Base-by-base conservation (phyloP, 176 grass and related monocot species). In the Cenchrus purpureus region DNA sequence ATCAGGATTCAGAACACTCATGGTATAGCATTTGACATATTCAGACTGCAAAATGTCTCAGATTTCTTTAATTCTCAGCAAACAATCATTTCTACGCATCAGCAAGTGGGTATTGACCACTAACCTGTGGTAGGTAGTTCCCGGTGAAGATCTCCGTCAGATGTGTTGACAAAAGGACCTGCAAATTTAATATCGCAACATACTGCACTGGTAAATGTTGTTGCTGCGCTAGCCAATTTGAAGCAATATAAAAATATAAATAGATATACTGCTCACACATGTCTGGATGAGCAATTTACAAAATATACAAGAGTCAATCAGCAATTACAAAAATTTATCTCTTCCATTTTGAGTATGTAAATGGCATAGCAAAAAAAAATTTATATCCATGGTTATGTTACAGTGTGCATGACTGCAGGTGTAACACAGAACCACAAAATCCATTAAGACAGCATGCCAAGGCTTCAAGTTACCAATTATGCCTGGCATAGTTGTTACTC, bases 131-230 rank as follows among this genome's bases (percentile, higher is more conserved):
- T 86, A 98, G 82, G 73, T 89, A 93, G 69, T 88, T 93, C 71
- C 89, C 86, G 3, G 88, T 85, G 78, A 98, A 92, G 51, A 98
- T 94, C 77, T 95, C 93, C 14, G 89, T 87, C 89, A 98, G 87
- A 93, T 98, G 96, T 87, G 96, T 95, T 76, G 93, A 93, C 63
- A 98, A 87, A 48, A 98, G 91, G n/a, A 98, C 93, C 96, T 98
- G 83, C 40, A 80, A 46, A 84, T 48, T 84, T 40, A 69, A 74
- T 50, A 64, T 60, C 11, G 16, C 17, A 84, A 83, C 65, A 88
- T 68, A 71, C 57, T 79, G 40, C 34, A 48, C 10, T 66, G 13
- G 51, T 67, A 58, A 83, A 65, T 8, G 42, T 65, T 67, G 55
- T 82, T 68, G 81, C 12, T 56, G 20, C 29, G 42, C 57, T 69